phyloP scores from a whole-genome alignment of 2,329 filamentous ascomycete species.

The Microascus cirrosus region DNA sequence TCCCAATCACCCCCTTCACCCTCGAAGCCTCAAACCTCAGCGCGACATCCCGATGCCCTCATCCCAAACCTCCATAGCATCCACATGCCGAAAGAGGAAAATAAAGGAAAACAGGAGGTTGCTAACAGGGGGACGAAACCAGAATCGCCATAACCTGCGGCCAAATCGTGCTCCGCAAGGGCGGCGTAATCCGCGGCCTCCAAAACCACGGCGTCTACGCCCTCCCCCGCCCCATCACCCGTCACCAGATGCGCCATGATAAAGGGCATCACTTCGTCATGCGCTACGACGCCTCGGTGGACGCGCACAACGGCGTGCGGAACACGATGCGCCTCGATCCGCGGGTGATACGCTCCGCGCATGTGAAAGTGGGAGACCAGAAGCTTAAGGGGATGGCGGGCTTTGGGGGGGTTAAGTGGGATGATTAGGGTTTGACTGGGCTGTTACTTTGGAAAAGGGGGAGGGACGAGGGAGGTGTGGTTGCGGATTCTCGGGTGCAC shows the following conservation, averaged over 20 bases:
- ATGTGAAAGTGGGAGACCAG: conserved; percentile 72
- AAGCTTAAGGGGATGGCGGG: conserved; percentile 38
- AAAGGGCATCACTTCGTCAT: conserved; percentile 95
- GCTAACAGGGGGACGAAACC: background rate
- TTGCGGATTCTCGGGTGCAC: too few species aligned
- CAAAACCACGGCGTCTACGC: conserved; percentile 93
- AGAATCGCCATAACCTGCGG: conserved; percentile 86
- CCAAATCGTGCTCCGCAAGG: conserved; percentile 66
- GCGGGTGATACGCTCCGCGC: conserved; percentile 74
- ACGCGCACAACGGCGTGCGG: conserved; percentile 64
- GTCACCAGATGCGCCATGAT: conserved; percentile 73
- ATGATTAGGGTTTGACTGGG: too few species aligned
- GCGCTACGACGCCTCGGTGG: conserved; percentile 75
- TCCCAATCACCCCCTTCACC: conserved; percentile 12
- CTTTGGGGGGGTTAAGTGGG: conserved; percentile 40
- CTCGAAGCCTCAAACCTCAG: conserved; percentile 5
- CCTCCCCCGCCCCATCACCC: conserved; percentile 67
- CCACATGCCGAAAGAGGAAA: background rate
- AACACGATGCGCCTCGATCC: conserved; percentile 75
- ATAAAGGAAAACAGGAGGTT: background rate
- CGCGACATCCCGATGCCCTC: background rate
- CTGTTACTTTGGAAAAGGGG: background rate
- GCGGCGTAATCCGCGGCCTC: conserved; percentile 84
- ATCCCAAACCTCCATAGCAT: conserved; percentile 3
- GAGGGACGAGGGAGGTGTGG: background rate